Evolutionary conservation across 768 basidiomycete species (phyloP).

Genomic region (Lactifluus rugatus): DNA sequence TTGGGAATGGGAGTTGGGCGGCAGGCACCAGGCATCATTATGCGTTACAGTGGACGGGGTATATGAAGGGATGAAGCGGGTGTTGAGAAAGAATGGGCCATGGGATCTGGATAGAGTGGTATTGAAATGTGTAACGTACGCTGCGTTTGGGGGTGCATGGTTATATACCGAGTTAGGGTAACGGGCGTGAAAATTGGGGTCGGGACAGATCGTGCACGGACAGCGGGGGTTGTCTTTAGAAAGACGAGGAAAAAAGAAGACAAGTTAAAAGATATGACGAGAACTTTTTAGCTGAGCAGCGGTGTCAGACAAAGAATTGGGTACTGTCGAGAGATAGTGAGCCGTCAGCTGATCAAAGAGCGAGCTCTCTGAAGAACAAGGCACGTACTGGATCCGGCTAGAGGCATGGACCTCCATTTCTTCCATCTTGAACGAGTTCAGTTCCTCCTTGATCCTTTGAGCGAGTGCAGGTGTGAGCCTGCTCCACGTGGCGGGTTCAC

Average conservation of each 20-base stretch:
- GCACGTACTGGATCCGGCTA: slow-evolving; percentile 76
- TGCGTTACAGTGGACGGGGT: slow-evolving; percentile 22
- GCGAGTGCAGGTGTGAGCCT: slow-evolving; percentile 89
- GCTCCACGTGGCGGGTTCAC: slow-evolving; percentile 96
- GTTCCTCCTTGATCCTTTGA: slow-evolving; percentile 94
- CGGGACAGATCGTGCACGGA: slow-evolving; percentile 17
- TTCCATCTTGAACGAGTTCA: slow-evolving; percentile 99
- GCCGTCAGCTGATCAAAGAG: slow-evolving; percentile 2
- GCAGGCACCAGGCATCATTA: slow-evolving; percentile 20
- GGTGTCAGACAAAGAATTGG: slow-evolving; percentile 73
- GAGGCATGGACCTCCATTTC: slow-evolving; percentile 98
- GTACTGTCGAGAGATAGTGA: slow-evolving; percentile 40
- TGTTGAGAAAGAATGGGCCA: neutral
- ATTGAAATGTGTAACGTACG: slow-evolving; percentile 14
- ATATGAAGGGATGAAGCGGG: slow-evolving; percentile 17
- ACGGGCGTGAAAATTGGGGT: slow-evolving; percentile 9
- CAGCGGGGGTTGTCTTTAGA: neutral
- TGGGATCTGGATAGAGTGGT: neutral
- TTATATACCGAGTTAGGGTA: slow-evolving; percentile 11
- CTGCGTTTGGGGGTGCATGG: slow-evolving; percentile 3
- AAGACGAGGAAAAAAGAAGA: neutral
- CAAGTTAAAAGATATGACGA: neutral
- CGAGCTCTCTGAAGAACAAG: slow-evolving; percentile 6
- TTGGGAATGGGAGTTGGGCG: slow-evolving; percentile 10
- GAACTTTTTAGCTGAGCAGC: slow-evolving; percentile 23